Percentiles rank a stretch among this genome's conserved stretches.
Evolutionary conservation across 805 yeast species (phyloP).

Genomic region (Saccharomycopsis sp.): DNA sequence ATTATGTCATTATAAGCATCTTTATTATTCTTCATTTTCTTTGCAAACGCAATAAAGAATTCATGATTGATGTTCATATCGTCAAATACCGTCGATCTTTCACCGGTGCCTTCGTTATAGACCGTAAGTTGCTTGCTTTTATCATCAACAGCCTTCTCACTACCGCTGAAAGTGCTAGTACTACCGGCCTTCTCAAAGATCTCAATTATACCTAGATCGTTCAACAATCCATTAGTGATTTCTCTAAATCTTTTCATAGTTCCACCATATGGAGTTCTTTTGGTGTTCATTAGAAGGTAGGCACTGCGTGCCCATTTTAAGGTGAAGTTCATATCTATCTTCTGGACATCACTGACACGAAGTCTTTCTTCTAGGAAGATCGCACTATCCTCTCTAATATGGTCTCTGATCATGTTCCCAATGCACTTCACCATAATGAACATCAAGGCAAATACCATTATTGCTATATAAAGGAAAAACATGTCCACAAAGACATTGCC

Average conservation of each 20-base stretch:
- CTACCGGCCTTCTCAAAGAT: slow-evolving; percentile 21
- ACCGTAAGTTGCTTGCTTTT: neutral
- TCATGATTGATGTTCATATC: slow-evolving; percentile 4
- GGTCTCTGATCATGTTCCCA: slow-evolving; percentile 5
- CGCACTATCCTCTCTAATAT: neutral
- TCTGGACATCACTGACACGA: slow-evolving; percentile 1
- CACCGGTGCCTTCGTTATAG: neutral
- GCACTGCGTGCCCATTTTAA: slow-evolving; percentile 24
- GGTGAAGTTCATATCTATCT: slow-evolving; percentile 22
- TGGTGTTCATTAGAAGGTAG: slow-evolving; percentile 18
- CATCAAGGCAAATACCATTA: slow-evolving; percentile 36
- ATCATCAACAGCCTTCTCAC: slow-evolving; percentile 4
- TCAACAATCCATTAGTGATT: slow-evolving; percentile 35
- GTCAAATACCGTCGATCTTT: slow-evolving; percentile 5
- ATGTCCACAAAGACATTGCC: slow-evolving; percentile 42
- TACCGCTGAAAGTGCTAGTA: neutral
- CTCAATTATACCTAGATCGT: slow-evolving; percentile 35
- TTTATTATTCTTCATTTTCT: neutral
- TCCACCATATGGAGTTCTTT: slow-evolving; percentile 30
- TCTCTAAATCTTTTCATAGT: slow-evolving; percentile 39
- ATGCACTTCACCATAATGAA: slow-evolving; percentile 28
- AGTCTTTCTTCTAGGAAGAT: neutral
- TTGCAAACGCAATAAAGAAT: slow-evolving; percentile 9
- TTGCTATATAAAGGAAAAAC: slow-evolving; percentile 38
- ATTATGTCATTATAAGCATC: neutral